A percentile compares a stretch with the other conserved stretches of the same genome.
Evolutionary conservation across 768 basidiomycete genomes (phyloP).

Genomic region (Lactifluus piperatus): DNA sequence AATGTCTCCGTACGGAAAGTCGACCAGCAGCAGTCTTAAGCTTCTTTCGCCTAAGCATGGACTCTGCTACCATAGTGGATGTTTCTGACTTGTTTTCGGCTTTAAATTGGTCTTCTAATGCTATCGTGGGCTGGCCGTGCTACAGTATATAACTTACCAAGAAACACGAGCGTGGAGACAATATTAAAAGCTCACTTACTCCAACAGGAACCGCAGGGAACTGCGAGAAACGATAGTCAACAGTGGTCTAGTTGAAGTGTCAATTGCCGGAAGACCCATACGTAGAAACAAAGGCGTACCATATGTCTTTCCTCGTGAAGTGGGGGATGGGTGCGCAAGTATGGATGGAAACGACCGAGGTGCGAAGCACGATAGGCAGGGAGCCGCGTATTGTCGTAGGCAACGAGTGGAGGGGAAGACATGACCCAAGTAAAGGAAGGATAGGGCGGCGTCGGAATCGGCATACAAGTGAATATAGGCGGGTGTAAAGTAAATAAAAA

Average conservation of each 20-base stretch:
- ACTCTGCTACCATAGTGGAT: slow-evolving; percentile 3
- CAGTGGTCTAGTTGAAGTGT: background rate
- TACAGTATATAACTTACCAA: background rate
- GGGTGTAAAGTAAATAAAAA: background rate
- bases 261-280: background rate
- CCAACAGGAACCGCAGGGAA: background rate
- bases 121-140: background rate
- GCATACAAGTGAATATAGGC: slow-evolving; percentile 1
- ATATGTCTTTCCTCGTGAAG: background rate
- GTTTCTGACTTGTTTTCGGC: slow-evolving; percentile 2
- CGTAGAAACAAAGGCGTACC: background rate
- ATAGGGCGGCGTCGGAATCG: slow-evolving; percentile 1
- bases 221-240: slow-evolving; percentile 3
- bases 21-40: slow-evolving; percentile 8
- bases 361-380: slow-evolving; percentile 9
- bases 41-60: slow-evolving; percentile 7
- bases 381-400: slow-evolving; percentile 5
- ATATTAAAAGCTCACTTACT: background rate
- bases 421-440: slow-evolving; percentile 14
- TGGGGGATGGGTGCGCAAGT: background rate
- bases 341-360: slow-evolving; percentile 13
- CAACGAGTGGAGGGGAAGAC: slow-evolving; percentile 1
- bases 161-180: background rate
- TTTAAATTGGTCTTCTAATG: background rate
- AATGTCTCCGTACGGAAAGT: slow-evolving; percentile 1